Conservation (phyloP, 2,329 filamentous ascomycete genomes). For the Rugonectria rugulosa region DNA sequence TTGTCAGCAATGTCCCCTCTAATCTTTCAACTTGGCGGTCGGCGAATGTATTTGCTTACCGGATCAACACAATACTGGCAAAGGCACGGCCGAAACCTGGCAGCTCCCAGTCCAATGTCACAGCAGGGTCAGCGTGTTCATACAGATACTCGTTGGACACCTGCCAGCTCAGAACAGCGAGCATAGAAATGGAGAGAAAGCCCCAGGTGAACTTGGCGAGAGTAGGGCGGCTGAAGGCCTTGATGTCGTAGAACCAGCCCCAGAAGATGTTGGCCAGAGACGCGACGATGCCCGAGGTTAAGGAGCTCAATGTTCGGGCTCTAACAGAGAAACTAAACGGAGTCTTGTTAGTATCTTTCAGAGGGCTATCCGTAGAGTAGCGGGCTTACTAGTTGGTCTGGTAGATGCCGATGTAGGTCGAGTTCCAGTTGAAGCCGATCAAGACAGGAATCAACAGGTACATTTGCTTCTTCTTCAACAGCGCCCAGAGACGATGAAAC, state of each 20-base stretch:
- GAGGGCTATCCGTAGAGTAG: too few species aligned
- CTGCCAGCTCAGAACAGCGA: constrained; percentile 54
- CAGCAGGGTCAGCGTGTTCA: constrained; percentile 36
- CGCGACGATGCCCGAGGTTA: constrained; percentile 55
- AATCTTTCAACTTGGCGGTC: too few species aligned
- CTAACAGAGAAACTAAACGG: constrained; percentile 55
- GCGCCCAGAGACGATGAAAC: too few species aligned
- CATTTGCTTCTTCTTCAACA: too few species aligned
- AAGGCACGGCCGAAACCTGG: too few species aligned
- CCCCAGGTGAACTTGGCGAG: constrained; percentile 52
- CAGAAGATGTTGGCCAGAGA: constrained; percentile 55
- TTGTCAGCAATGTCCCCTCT: constrained; percentile 9
- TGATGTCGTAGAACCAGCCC: constrained; percentile 59
- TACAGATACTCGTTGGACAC: constrained; percentile 54
- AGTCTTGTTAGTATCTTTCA: too few species aligned
- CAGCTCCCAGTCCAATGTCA: too few species aligned
- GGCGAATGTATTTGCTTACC: constrained; percentile 42
- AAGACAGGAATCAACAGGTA: constrained; percentile 58
- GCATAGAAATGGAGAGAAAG: constrained; percentile 51
- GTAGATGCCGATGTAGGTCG: constrained; percentile 60
- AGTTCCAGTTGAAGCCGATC: constrained; percentile 59
- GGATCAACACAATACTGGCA: too few species aligned
- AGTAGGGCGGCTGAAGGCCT: constrained; percentile 49
- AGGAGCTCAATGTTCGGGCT: constrained; percentile 52
- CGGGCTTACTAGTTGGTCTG: constrained; percentile 54